Evolutionary conservation across 108 stramenopile species (phyloP).

Genomic region (Asterionellopsis glacialis): DNA sequence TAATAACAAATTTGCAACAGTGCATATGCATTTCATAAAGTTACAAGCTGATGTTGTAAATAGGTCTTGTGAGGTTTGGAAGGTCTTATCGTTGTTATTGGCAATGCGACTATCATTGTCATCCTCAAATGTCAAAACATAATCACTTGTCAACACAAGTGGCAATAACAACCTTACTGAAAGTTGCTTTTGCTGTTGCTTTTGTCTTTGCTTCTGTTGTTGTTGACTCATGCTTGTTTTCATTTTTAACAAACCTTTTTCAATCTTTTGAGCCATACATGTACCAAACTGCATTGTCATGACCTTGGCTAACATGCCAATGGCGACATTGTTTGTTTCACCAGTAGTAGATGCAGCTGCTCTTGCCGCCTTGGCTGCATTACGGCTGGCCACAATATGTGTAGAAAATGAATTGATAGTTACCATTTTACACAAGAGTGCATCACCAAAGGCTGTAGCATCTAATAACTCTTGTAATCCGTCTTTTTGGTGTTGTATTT

Average conservation of each 20-base stretch:
- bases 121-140: constrained; percentile 12
- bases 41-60: neutral
- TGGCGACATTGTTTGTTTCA: neutral
- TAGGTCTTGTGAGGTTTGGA: neutral
- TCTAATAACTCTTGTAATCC: constrained; percentile 29
- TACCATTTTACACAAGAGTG: constrained; percentile 64
- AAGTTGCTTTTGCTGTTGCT: neutral
- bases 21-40: constrained; percentile 26
- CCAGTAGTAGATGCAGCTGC: neutral
- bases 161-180: constrained; percentile 29
- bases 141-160: constrained; percentile 13
- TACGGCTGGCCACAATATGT: too few relatives aligned
- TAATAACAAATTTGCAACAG: constrained; percentile 9
- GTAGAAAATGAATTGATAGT: constrained; percentile 53
- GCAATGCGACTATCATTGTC: neutral
- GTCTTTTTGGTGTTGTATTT: constrained; percentile 28
- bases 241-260: constrained; percentile 4
- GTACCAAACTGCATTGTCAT: constrained; percentile 12
- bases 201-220: neutral
- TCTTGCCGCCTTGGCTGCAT: neutral
- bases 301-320: neutral
- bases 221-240: neutral
- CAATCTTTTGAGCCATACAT: constrained; percentile 12
- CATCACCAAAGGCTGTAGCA: constrained; percentile 49
- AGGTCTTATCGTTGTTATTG: neutral